These are phyloP conservation scores for Kurtzmaniella quercitrusa DNA, from an alignment of 1,139 yeast species.

Conservation along the genomic window DNA sequence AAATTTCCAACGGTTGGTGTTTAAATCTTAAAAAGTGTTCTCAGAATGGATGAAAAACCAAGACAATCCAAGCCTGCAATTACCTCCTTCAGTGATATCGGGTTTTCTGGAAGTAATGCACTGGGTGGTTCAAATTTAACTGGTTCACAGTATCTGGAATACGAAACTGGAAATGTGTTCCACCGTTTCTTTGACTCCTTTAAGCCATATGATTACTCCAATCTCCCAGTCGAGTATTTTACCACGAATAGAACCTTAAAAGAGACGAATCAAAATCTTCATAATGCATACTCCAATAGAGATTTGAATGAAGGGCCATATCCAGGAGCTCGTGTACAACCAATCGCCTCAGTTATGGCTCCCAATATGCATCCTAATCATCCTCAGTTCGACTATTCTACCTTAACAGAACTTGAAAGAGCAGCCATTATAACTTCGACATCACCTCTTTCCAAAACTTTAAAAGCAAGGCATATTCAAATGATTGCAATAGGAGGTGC, in stretches of 20 bases:
- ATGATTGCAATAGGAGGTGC: slow-evolving; percentile 42
- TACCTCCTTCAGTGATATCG: background rate
- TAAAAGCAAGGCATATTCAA: slow-evolving; percentile 36
- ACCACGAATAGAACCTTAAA: slow-evolving; percentile 3
- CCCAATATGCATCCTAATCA: slow-evolving; percentile 15
- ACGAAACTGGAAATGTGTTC: slow-evolving; percentile 14
- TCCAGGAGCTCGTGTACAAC: background rate
- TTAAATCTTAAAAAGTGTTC: too few species aligned
- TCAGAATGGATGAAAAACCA: too few species aligned
- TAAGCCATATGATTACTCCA: slow-evolving; percentile 25
- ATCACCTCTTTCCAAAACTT: slow-evolving; percentile 26
- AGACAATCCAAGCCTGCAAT: too few species aligned
- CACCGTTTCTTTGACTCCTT: slow-evolving; percentile 23
- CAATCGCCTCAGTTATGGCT: background rate
- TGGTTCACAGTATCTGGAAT: background rate
- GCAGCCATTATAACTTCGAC: slow-evolving; percentile 31
- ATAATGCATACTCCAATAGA: background rate
- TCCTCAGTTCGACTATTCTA: slow-evolving; percentile 28
- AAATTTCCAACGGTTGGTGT: too few species aligned
- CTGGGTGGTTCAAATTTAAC: background rate
- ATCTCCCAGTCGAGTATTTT: slow-evolving; percentile 12
- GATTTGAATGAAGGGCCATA: background rate
- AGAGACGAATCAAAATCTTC: background rate
- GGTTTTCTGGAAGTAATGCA: background rate
- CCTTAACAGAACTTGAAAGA: slow-evolving; percentile 26